Percentiles rank a stretch among this genome's conserved stretches.
Evolutionary conservation across 2,329 filamentous ascomycete species (phyloP).

Genomic region (Colletotrichum echinochloae): DNA sequence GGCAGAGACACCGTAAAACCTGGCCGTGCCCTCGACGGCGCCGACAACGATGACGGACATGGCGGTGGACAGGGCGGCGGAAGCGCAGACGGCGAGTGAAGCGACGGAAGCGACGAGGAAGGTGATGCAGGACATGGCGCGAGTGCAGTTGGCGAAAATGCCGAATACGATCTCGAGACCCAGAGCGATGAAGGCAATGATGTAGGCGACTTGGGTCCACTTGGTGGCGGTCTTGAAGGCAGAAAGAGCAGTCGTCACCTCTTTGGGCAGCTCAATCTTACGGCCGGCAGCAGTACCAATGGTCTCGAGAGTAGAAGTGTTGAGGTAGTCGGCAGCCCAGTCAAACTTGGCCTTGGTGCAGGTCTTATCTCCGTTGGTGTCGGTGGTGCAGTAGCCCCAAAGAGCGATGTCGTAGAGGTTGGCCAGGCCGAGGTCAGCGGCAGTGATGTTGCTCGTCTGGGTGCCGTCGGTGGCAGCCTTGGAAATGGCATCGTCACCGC

Average conservation of each 20-base stretch:
- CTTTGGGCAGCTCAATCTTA: constrained; percentile 74
- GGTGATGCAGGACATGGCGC: constrained; percentile 84
- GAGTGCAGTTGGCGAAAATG: constrained; percentile 84
- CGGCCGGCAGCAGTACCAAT: constrained; percentile 61
- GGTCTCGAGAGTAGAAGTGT: constrained; percentile 70
- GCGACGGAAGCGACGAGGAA: constrained; percentile 79
- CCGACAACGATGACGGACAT: constrained; percentile 78
- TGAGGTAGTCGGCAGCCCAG: constrained; percentile 81
- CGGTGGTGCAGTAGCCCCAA: constrained; percentile 86
- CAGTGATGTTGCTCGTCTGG: constrained; percentile 64
- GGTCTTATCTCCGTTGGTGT: constrained; percentile 65
- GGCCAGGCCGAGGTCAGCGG: constrained; percentile 70
- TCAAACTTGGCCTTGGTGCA: constrained; percentile 80
- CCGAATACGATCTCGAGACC: constrained; percentile 80
- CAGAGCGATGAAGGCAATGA: constrained; percentile 78
- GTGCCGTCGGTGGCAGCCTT: constrained; percentile 45
- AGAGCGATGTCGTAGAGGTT: constrained; percentile 85
- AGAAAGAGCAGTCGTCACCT: constrained; percentile 75
- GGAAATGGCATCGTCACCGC: constrained; percentile 43
- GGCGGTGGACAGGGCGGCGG: constrained; percentile 80
- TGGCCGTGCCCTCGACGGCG: constrained; percentile 73
- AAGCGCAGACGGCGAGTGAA: constrained; percentile 65
- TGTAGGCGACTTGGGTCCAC: constrained; percentile 87
- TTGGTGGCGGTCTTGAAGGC: constrained; percentile 79
- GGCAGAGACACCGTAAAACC: constrained; percentile 77